Evolutionary conservation across 2,329 filamentous ascomycete genomes (phyloP).

Genomic region (Fusarium dimerum): DNA sequence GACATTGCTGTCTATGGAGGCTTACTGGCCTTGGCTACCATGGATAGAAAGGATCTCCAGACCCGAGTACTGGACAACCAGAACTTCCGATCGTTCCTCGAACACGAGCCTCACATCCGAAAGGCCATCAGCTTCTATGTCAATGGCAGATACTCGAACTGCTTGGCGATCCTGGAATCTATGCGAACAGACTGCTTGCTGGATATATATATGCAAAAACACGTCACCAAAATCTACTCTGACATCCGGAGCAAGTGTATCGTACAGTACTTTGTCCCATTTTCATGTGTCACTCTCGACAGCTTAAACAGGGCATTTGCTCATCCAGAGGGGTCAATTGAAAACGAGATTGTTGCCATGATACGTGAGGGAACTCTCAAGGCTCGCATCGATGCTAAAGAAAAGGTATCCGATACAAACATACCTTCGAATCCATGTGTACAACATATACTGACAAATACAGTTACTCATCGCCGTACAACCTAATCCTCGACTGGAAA

Average conservation of each 20-base stretch:
- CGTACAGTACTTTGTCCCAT: slow-evolving; percentile 87
- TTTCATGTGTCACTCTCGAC: slow-evolving; percentile 80
- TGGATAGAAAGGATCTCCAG: slow-evolving; percentile 78
- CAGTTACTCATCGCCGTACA: slow-evolving; percentile 73
- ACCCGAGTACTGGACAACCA: slow-evolving; percentile 75
- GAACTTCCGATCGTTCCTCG: slow-evolving; percentile 82
- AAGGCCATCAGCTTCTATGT: slow-evolving; percentile 89
- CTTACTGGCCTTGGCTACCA: slow-evolving; percentile 84
- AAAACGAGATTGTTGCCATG: slow-evolving; percentile 75
- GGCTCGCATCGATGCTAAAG: slow-evolving; percentile 82
- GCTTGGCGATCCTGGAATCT: slow-evolving; percentile 77
- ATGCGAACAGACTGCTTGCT: slow-evolving; percentile 87
- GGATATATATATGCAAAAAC: slow-evolving; percentile 79
- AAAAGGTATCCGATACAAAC: slow-evolving; percentile 51
- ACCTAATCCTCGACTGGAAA: slow-evolving; percentile 63
- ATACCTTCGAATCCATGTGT: neutral
- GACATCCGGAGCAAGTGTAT: slow-evolving; percentile 88
- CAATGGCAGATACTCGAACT: slow-evolving; percentile 84
- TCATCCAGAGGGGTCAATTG: slow-evolving; percentile 60
- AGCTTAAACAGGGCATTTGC: slow-evolving; percentile 79
- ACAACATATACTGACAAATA: slow-evolving; percentile 13
- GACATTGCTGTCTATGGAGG: slow-evolving; percentile 92
- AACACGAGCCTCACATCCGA: slow-evolving; percentile 90
- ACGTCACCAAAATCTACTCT: slow-evolving; percentile 70
- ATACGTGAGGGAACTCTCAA: slow-evolving; percentile 72